Conservation (phyloP, 345 rosid genomes). For the Stellera chamaejasme region DNA sequence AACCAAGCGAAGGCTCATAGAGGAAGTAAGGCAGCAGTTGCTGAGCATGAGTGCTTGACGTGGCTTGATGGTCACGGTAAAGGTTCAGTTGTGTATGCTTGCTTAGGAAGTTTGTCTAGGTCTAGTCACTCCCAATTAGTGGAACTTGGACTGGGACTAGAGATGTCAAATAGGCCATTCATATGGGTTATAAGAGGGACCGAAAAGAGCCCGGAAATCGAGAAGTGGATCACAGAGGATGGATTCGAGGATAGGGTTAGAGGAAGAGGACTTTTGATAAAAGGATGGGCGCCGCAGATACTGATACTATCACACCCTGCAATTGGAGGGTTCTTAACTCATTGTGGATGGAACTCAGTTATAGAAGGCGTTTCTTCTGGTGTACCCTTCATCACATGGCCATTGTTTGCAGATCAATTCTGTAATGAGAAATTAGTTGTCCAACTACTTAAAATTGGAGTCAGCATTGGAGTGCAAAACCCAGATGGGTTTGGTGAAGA, state of each 20-base stretch:
- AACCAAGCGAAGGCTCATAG: slow-evolving; percentile 22
- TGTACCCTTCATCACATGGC: slow-evolving; percentile 25
- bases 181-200: too few species aligned
- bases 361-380: slow-evolving; percentile 19
- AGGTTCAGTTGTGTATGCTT: slow-evolving; percentile 29
- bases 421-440: slow-evolving; percentile 24
- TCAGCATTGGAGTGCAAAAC: slow-evolving; percentile 9
- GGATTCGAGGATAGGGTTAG: slow-evolving; percentile 16
- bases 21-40: slow-evolving; percentile 16
- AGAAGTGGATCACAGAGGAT: slow-evolving; percentile 14
- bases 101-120: slow-evolving; percentile 30
- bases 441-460: slow-evolving; percentile 17
- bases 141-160: too few species aligned
- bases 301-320: slow-evolving; percentile 21
- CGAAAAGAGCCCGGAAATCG: slow-evolving; percentile 1
- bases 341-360: slow-evolving; percentile 30
- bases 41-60: slow-evolving; percentile 11
- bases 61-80: slow-evolving; percentile 30
- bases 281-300: slow-evolving; percentile 29
- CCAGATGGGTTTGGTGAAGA: not conserved
- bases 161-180: too few species aligned
- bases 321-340: slow-evolving; percentile 25
- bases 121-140: slow-evolving; percentile 22
- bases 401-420: slow-evolving; percentile 25
- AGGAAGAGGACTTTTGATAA: slow-evolving; percentile 16